Percentiles rank a stretch among this genome's conserved stretches.
phyloP scores from a whole-genome alignment of 2,329 filamentous ascomycete genomes.

The Magnaporthiopsis poae region DNA sequence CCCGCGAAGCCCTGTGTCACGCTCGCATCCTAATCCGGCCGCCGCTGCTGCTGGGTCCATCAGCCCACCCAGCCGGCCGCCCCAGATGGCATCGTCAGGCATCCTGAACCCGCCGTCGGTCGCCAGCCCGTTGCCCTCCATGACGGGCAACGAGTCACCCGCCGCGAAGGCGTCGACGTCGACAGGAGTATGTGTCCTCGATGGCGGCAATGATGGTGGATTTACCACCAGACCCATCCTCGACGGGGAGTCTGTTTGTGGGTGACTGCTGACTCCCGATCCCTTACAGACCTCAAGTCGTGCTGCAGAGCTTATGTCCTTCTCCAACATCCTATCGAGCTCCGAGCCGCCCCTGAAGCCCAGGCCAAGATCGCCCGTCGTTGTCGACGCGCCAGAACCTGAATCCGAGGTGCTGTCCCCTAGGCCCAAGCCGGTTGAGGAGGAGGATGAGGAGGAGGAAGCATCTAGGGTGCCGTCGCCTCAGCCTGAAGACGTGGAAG shows the following conservation, averaged over 20 bases:
- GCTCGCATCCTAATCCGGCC: slow-evolving; percentile 24
- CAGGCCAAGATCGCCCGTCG: slow-evolving; percentile 34
- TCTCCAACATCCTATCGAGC: slow-evolving; percentile 85
- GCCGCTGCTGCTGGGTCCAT: slow-evolving; percentile 27
- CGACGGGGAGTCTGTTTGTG: slow-evolving; percentile 1
- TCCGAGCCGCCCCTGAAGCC: slow-evolving; percentile 55
- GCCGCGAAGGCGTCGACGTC: slow-evolving; percentile 30
- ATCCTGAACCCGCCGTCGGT: slow-evolving; percentile 33
- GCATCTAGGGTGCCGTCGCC: slow-evolving; percentile 3
- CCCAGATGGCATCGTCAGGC: slow-evolving; percentile 38
- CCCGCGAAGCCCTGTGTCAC: slow-evolving; percentile 40
- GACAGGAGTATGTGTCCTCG: slow-evolving; percentile 24
- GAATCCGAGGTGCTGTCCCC: slow-evolving; percentile 11
- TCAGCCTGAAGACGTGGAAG: slow-evolving; percentile 1
- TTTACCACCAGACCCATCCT: not conserved
- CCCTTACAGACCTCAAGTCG: slow-evolving; percentile 55
- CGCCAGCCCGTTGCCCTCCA: slow-evolving; percentile 25
- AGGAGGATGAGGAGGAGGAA: slow-evolving; percentile 8
- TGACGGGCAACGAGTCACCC: slow-evolving; percentile 30
- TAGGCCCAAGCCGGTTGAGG: slow-evolving; percentile 16
- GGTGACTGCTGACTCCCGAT: slow-evolving; percentile 2
- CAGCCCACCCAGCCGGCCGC: slow-evolving; percentile 31
- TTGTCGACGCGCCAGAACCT: slow-evolving; percentile 9
- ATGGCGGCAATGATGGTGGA: not conserved
- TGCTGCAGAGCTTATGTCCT: slow-evolving; percentile 81